These are phyloP conservation scores for Astragalus membranaceus DNA, from an alignment of 306 rosid genomes.

Conservation along the genomic window DNA sequence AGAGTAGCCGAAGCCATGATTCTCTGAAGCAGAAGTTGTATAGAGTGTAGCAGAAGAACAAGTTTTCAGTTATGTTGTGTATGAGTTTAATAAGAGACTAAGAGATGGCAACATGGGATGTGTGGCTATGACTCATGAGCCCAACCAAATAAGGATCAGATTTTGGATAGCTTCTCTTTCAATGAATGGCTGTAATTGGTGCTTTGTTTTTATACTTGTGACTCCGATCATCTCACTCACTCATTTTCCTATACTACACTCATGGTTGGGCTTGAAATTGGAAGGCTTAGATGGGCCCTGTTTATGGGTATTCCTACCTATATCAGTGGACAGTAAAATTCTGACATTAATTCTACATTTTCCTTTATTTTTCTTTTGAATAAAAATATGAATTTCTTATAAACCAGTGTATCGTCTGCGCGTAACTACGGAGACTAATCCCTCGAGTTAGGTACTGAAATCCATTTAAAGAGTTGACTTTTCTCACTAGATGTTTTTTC, in stretches of 20 bases:
- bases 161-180: slow-evolving; percentile 64
- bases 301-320: background rate
- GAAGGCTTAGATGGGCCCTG: background rate
- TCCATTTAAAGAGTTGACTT: too few species aligned
- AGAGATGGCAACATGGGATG: slow-evolving; percentile 23
- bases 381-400: too few species aligned
- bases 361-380: too few species aligned
- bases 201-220: slow-evolving; percentile 18
- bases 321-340: slow-evolving; percentile 7
- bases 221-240: slow-evolving; percentile 16
- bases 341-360: background rate
- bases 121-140: slow-evolving; percentile 48
- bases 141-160: slow-evolving; percentile 56
- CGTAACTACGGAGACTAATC: too few species aligned
- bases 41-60: background rate
- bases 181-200: slow-evolving; percentile 58
- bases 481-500: too few species aligned
- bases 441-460: too few species aligned
- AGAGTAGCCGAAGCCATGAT: slow-evolving; percentile 93
- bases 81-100: slow-evolving; percentile 23
- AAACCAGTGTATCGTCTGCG: too few species aligned
- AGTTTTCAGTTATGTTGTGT: slow-evolving; percentile 8
- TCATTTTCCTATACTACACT: too few species aligned
- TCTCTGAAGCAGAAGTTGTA: slow-evolving; percentile 1
- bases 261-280: slow-evolving; percentile 22